Percentiles rank a stretch among this genome's conserved stretches.
phyloP scores from a whole-genome alignment of 352 stramenopile genomes.

The Pythium diclinum region DNA sequence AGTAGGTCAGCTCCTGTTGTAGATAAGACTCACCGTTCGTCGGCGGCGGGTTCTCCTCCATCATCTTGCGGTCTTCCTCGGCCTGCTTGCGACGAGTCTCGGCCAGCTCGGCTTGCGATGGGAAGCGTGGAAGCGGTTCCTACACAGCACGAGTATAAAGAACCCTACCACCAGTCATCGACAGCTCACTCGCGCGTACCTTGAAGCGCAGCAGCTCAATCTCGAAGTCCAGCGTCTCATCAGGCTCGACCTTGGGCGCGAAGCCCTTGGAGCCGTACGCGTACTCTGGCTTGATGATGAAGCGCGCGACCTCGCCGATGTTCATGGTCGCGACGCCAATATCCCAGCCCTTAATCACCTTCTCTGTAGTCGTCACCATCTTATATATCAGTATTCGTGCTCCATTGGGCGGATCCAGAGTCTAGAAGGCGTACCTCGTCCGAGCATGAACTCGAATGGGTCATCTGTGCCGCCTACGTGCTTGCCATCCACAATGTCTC shows the following conservation, averaged over 20 bases:
- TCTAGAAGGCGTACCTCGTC: constrained; percentile 38
- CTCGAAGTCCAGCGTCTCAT: constrained; percentile 86
- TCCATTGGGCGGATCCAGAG: constrained; percentile 1
- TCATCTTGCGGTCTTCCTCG: constrained; percentile 82
- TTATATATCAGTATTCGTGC: background rate
- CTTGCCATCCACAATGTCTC: constrained; percentile 78
- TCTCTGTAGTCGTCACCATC: constrained; percentile 38
- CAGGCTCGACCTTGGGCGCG: constrained; percentile 78
- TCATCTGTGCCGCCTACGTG: constrained; percentile 82
- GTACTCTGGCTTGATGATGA: constrained; percentile 83
- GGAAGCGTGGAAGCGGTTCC: constrained; percentile 79
- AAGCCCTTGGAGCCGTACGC: constrained; percentile 76
- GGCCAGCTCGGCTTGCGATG: constrained; percentile 75
- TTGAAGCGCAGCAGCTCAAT: constrained; percentile 81
- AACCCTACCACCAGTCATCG: background rate
- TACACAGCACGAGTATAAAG: constrained; percentile 13
- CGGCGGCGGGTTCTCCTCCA: constrained; percentile 79
- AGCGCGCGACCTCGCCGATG: constrained; percentile 70
- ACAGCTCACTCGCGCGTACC: constrained; percentile 25
- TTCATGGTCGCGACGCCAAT: constrained; percentile 82
- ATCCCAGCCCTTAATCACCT: constrained; percentile 86
- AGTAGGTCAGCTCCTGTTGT: background rate
- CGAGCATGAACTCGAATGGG: constrained; percentile 82
- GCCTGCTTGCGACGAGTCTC: constrained; percentile 79
- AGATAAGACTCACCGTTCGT: constrained; percentile 50